Conservation (phyloP, 2,329 filamentous ascomycete species). For the Aspergillus uvarum region DNA sequence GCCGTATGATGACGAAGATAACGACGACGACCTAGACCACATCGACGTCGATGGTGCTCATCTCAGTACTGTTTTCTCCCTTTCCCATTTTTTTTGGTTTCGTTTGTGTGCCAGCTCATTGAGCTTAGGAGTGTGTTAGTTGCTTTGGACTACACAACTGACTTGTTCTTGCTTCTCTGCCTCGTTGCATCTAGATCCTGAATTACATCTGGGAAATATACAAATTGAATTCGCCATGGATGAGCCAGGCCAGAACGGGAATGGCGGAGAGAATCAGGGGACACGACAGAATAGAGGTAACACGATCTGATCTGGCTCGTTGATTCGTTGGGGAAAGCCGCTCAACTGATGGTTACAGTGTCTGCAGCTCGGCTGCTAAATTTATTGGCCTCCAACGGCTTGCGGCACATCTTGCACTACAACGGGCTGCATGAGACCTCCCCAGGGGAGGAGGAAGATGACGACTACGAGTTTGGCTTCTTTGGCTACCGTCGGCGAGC, state of each 20-base stretch:
- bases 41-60: conserved; percentile 29
- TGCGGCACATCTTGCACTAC: conserved; percentile 52
- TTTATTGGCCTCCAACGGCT: conserved; percentile 53
- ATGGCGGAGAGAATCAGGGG: conserved; percentile 13
- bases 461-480: conserved; percentile 30
- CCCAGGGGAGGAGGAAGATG: conserved; percentile 30
- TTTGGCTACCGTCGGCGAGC: conserved; percentile 51
- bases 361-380: conserved; percentile 51
- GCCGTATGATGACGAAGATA: conserved; percentile 38
- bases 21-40: conserved; percentile 28
- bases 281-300: conserved; percentile 26
- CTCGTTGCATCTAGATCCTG: conserved; percentile 3
- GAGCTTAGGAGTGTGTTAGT: neutral
- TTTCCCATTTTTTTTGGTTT: neutral
- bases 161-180: neutral
- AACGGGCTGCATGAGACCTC: conserved; percentile 29
- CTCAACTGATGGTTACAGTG: conserved; percentile 23
- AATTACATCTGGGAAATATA: conserved; percentile 25
- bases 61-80: conserved; percentile 15
- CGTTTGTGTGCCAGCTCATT: neutral
- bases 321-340: neutral
- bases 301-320: neutral
- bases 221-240: conserved; percentile 33
- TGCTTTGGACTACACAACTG: conserved; percentile 3
- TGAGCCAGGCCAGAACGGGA: conserved; percentile 18